Evolutionary conservation across 208 protist genomes (phyloP), one percentile per base, ranked within the genome.

Genomic region (Jaenimonas drosophilae): DNA sequence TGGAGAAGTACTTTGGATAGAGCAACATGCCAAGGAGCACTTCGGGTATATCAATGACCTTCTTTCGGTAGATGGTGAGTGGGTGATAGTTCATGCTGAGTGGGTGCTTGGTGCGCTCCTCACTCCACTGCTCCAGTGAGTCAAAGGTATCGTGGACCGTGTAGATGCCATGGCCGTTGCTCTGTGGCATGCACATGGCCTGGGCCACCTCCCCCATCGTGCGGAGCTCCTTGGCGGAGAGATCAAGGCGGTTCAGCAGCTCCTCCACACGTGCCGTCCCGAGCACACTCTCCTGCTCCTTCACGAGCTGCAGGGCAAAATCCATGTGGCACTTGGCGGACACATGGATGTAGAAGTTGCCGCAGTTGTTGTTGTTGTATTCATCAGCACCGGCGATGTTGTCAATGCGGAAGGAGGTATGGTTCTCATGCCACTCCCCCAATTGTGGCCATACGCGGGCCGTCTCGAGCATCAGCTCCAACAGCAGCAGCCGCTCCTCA

Each of bases 21-120:
- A 90, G 60, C 26, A 88, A 36, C 73, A 94, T 86, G 3, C 71
- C 86, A 0, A 94, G 60, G 7, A 91, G 68, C 46, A 94, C 86
- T 49, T 94, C 81, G 3, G 86, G 86, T 43, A 94, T 70, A 44
- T 94, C 78, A 17, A 91, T 67, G n/a, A 94, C 31, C 52, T 88
- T 88, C 20, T 77, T 66, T 4, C 76, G 79, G 40, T 83, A 94
- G 37, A 94, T 85, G 27, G 82, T 68, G 29, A 94, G 70, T 0
- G 86, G 86, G 64, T 94, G 86, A 65, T 94, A 91, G 65, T 94
- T 94, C 49, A 89, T 70, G 34, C 69, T 66, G 20, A 94, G 60
- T 16, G 86, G 86, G 56, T 94, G 82, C 49, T 70, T 63, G 1
- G 68, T 59, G 14, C 73, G 64, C 25, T 84, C 76, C 39, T 41